phyloP scores from a whole-genome alignment of 23 red algal species.

The Gracilaria domingensis region DNA sequence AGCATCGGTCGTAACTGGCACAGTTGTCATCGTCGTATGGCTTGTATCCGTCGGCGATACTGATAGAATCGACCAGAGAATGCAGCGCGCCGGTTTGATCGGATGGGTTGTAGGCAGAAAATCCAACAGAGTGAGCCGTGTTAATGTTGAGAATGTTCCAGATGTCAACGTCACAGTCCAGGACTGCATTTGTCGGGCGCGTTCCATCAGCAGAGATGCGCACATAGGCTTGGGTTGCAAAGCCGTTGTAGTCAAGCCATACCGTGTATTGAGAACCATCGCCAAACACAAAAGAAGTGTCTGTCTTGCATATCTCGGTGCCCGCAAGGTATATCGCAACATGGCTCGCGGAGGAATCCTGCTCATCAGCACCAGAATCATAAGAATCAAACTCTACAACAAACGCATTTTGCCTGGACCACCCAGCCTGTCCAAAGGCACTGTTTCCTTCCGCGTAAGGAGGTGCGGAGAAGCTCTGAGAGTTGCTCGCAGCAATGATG shows the following conservation, averaged over 20 bases:
- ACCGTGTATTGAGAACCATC: constrained; percentile 57
- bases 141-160: constrained; percentile 62
- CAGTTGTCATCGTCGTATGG: constrained; percentile 65
- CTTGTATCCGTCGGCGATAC: constrained; percentile 54
- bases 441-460: constrained; percentile 33
- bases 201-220: constrained; percentile 29
- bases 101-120: constrained; percentile 56
- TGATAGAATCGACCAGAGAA: constrained; percentile 48
- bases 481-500: constrained; percentile 35
- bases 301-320: constrained; percentile 26
- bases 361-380: constrained; percentile 65
- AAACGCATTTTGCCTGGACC: constrained; percentile 70
- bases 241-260: constrained; percentile 74
- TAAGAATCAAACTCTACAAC: constrained; percentile 73
- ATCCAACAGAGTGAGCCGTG: constrained; percentile 59
- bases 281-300: constrained; percentile 33
- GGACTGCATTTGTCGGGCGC: constrained; percentile 43
- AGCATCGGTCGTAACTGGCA: constrained; percentile 46
- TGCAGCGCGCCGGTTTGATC: constrained; percentile 29
- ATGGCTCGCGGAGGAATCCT: constrained; percentile 50
- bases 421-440: constrained; percentile 38
- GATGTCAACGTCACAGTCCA: constrained; percentile 66
- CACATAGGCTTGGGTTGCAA: constrained; percentile 51
- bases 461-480: constrained; percentile 22
- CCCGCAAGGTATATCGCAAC: constrained; percentile 60